Base-by-base conservation (phyloP, 768 basidiomycete genomes). In the Phylloporus sp. region DNA sequence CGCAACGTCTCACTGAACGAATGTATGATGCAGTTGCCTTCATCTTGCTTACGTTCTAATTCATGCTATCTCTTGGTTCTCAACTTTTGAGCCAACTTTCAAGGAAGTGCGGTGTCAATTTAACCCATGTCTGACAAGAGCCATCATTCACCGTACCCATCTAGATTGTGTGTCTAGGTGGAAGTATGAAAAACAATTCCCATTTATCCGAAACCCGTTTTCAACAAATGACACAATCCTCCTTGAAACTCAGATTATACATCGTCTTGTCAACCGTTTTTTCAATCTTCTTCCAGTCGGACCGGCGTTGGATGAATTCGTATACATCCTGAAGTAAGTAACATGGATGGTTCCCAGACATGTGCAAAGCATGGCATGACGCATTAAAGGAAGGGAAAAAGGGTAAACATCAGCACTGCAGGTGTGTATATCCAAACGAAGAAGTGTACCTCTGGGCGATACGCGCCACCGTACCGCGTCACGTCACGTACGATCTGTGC, bases 231-330 rank as follows among this genome's bases (percentile, higher is more conserved):
- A 82, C 62, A 74, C 94, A 97, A 64, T 97, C 94, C 66, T 97
- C 94, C 63, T 90, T 93, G 63, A 95, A 91, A 66, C 87, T 90
- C 45, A 94, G 70, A 69, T 88, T 92, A 71, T 93, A 94, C 91
- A 94, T 93, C 44, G 91, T 84, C 74, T 92, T 91, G 73, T 93
- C 91, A 45, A 98, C 97, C 24, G 82, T 85, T 71, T 92, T 95
- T 68, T 98, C 95, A 53, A 98, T 98, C 74, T 91, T 95, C 73
- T 97, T 95, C 95, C 95, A 98, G 67, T 99, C 95, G 7, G 91
- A 88, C 29, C 95, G 79, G 20, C 95, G 76, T 65, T 94, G 91
- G 61, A 97, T 90, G 61, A 97, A 95, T 68, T 98, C 95, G 66
- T 97, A 97, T 45, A 97, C 78, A 64, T 97, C 95, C 82, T 86